Conservation (phyloP, 2,329 filamentous ascomycete genomes). For the Ophiostoma sp. region DNA sequence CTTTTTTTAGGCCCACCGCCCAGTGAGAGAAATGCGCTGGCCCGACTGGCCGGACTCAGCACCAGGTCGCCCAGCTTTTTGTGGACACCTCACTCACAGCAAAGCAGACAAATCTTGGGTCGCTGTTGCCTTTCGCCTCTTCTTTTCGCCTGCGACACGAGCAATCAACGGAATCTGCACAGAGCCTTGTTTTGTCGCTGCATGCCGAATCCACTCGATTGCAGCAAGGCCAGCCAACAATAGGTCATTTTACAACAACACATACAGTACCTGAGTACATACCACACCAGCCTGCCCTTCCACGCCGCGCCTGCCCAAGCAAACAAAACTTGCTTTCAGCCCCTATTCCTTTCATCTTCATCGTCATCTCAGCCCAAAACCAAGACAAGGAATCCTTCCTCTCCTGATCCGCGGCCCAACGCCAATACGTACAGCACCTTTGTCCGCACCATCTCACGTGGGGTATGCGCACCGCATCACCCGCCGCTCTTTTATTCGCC, state of each 20-base stretch:
- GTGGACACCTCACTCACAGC: neutral
- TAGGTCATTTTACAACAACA: neutral
- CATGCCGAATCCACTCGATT: neutral
- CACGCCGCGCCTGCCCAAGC: neutral
- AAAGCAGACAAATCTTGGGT: neutral
- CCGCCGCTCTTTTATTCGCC: neutral
- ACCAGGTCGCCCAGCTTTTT: neutral
- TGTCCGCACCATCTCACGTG: slow-evolving; percentile 14
- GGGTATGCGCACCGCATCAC: neutral
- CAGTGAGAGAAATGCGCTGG: neutral
- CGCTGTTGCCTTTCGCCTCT: neutral
- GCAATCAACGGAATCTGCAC: neutral
- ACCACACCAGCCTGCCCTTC: neutral
- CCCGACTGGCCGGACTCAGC: neutral
- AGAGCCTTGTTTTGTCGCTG: neutral
- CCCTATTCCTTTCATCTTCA: neutral
- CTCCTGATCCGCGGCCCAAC: slow-evolving; percentile 2
- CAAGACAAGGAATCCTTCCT: neutral
- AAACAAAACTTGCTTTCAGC: neutral
- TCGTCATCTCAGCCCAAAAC: neutral
- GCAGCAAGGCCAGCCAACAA: neutral
- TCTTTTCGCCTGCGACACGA: neutral
- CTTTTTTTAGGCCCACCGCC: neutral
- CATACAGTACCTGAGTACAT: neutral
- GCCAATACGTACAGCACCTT: neutral